phyloP scores from a whole-genome alignment of 148 eudicot genomes.

The Bassia scoparia region DNA sequence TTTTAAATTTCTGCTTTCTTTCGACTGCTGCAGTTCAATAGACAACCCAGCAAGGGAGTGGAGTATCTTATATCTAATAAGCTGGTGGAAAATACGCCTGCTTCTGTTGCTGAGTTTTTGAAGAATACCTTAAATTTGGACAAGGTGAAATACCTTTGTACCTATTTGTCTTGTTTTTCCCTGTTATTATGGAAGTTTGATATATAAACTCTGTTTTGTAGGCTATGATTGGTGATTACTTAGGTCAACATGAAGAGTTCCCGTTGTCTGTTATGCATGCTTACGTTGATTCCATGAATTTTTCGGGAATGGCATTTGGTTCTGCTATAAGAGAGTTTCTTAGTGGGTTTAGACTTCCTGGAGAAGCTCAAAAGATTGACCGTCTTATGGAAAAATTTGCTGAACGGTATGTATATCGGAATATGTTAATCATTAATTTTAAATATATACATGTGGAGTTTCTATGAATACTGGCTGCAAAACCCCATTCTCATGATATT shows the following conservation, averaged over 20 bases:
- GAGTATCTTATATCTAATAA: conserved; percentile 72
- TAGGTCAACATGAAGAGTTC: conserved; percentile 98
- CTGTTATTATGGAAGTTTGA: background rate
- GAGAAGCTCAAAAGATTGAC: conserved; percentile 99
- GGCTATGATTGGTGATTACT: conserved; percentile 96
- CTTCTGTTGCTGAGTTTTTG: conserved; percentile 85
- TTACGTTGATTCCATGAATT: conserved; percentile 87
- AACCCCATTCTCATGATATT: background rate
- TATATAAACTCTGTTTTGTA: conserved; percentile 35
- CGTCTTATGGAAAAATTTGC: conserved; percentile 99
- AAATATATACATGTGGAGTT: background rate
- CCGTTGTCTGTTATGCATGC: conserved; percentile 97
- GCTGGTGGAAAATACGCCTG: conserved; percentile 82
- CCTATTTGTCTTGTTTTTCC: background rate
- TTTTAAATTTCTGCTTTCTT: background rate
- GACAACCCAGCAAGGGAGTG: conserved; percentile 73
- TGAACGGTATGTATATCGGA: conserved; percentile 62
- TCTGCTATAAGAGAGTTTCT: conserved; percentile 88
- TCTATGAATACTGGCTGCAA: background rate
- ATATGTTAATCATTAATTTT: background rate
- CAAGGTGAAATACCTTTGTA: conserved; percentile 50
- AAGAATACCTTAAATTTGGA: conserved; percentile 68
- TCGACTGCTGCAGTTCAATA: conserved; percentile 61
- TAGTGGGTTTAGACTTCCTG: conserved; percentile 94
- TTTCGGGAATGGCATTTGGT: conserved; percentile 85